Base-by-base conservation (phyloP, 768 basidiomycete species). In the Dictyophora rubrovolvata region DNA sequence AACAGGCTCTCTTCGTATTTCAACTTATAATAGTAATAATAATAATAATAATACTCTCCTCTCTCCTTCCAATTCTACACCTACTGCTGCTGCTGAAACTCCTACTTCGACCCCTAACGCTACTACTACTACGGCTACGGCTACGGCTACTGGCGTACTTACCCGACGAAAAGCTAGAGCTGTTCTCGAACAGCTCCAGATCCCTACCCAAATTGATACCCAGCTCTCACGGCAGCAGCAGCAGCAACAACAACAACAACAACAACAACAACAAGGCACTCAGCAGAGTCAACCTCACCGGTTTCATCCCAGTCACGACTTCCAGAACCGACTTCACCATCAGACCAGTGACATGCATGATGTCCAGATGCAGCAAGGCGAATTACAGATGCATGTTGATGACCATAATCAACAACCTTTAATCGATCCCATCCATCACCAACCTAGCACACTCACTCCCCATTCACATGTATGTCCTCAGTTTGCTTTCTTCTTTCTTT, bases 341-440 rank as follows among this genome's bases (percentile, higher is more conserved):
- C 55, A 56, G 47, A 48, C 35, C 11, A 59, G 57, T 59, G 57
- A 59, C 20, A 51, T 59, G 50, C 57, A 52, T 46, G 57, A 59
- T 36, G 50, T 52, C 17, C 57, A 53, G 20, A 59, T 59, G 57
- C 55, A 56, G 17, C 28, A 35, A 35, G 23, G 53, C 34, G 57
- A 59, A 18, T 51, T 59, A 14, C 57, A 59, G 35, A 53, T 59
- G 33, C 49, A 51, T 28, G 33, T 59, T 35, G 57, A 59, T 36
- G 50, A 42, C n/a, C 57, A 47, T 28, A 36, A 49, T 48, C 28
- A 33, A 22, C 48, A 51, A 33, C 17, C 36, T 22, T 23, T 59
- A 22, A 52, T 33, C 28, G 50, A 42, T 34, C 18, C 47, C 10
- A 52, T 59, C 21, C 49, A 21, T 46, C 49, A 59, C 28, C 57